A percentile compares a stretch with the other conserved stretches of the same genome.
phyloP scores from a whole-genome alignment of 176 grass and related monocot genomes.

The Thalia dealbata region DNA sequence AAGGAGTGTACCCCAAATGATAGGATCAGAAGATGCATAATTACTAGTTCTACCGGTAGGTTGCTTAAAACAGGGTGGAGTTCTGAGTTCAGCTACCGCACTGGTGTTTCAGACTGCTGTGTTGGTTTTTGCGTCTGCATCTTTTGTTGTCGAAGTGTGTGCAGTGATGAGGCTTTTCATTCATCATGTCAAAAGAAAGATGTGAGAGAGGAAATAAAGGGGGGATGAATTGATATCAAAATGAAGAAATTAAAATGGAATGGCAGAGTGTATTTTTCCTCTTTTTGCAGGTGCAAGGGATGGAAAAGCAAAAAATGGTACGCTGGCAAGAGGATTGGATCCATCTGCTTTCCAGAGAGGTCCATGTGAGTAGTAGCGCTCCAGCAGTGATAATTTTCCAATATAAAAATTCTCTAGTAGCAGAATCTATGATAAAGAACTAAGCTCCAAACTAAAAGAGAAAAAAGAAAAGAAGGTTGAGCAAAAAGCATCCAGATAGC shows the following conservation, averaged over 20 bases:
- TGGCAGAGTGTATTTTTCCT: too few species aligned
- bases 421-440: constrained; percentile 1
- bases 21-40: neutral
- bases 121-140: neutral
- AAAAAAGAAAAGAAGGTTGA: neutral
- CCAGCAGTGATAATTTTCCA: neutral
- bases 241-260: too few species aligned
- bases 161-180: neutral
- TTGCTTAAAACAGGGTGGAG: neutral
- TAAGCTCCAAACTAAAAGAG: neutral
- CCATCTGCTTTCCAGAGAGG: too few species aligned
- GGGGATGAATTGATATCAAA: too few species aligned
- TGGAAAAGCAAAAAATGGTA: too few species aligned
- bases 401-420: neutral
- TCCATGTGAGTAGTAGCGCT: neutral
- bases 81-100: neutral
- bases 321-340: too few species aligned
- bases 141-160: neutral
- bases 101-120: neutral
- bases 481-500: neutral
- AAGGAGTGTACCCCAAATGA: too few species aligned
- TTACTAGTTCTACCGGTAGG: neutral
- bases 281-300: too few species aligned
- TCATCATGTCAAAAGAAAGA: neutral
- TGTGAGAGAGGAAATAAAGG: neutral